Base-by-base conservation (phyloP, 495 filamentous ascomycete species). In the Penicillium parvum region DNA sequence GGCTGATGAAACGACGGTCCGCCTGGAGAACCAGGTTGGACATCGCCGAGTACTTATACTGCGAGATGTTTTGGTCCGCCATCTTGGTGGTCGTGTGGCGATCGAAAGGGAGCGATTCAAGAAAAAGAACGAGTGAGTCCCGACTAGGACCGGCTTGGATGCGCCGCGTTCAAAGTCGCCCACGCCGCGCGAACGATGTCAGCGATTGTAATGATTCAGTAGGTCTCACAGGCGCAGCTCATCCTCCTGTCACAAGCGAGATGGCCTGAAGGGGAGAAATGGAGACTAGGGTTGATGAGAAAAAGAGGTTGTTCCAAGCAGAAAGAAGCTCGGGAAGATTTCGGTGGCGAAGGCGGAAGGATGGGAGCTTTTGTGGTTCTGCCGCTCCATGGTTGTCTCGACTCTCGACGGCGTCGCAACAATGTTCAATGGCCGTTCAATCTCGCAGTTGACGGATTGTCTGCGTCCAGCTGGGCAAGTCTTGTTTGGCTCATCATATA, bases 1-100 rank as follows among this genome's bases (percentile, higher is more conserved):
- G 83, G 41, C 88, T 90, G 53, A 91, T 83, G 64, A 99, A 97
- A 61, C 94, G 84, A 68, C 88, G 84, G 74, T 99, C 92, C 72
- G 89, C 90, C 84, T 96, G 91, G 79, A 96, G 88, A 64, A 99
- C 92, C 88, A 99, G 82, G 82, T 99, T 99, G 74, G 92, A 97
- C 92, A 99, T 99, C 65, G 89, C 90, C 82, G 88, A 87, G 78
- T 99, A 99, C 69, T 99, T 99, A 77, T 96, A 99, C 71, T 96
- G 90, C 57, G 86, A 91, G 39, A 95, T 84, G 82, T 91, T 85
- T 73, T 90, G 84, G 75, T 96, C 89, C 64, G 86, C 79, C 90
- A 94, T 94, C 45, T 66, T 84, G 71, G 32, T 37, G 30, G 41
- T 49, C 28, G 27, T 19, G 11, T 32, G 33, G 18, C 22, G 27